phyloP scores from a whole-genome alignment of 306 rosid genomes.

The Carpinus viminea region DNA sequence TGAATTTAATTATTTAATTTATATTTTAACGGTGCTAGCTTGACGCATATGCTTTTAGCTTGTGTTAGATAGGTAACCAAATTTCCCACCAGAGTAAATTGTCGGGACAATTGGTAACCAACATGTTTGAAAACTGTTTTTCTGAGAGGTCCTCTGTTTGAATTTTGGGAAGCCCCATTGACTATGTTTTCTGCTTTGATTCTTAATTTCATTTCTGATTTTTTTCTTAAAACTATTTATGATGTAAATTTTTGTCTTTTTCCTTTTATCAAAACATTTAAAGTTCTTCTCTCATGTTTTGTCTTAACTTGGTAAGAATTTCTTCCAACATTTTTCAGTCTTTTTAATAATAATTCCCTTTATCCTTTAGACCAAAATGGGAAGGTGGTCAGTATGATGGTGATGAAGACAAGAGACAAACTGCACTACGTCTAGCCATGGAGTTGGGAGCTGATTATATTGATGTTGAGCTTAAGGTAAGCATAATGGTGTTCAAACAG shows the following conservation, averaged over 20 bases:
- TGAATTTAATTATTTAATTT: too few relatives aligned
- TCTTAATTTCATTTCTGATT: background rate
- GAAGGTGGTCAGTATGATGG: conserved; percentile 65
- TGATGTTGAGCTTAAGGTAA: conserved; percentile 62
- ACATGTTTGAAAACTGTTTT: background rate
- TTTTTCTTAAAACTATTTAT: background rate
- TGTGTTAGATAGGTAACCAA: background rate
- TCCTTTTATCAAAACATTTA: background rate
- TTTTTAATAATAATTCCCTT: background rate
- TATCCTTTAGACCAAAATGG: conserved; percentile 57
- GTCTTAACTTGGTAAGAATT: background rate
- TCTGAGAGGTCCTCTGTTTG: background rate
- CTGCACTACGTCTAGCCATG: conserved; percentile 41
- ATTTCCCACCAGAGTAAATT: background rate
- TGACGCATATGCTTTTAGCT: background rate
- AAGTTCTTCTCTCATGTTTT: background rate
- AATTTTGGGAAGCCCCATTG: background rate
- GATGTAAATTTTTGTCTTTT: background rate
- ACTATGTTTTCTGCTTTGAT: background rate
- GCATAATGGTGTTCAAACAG: background rate
- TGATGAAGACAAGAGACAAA: conserved; percentile 53
- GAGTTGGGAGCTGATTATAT: conserved; percentile 60
- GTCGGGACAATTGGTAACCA: background rate
- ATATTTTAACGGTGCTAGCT: background rate
- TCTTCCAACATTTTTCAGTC: background rate